Evolutionary conservation across 768 basidiomycete species (phyloP).

Genomic region (Naganishia randhawae): DNA sequence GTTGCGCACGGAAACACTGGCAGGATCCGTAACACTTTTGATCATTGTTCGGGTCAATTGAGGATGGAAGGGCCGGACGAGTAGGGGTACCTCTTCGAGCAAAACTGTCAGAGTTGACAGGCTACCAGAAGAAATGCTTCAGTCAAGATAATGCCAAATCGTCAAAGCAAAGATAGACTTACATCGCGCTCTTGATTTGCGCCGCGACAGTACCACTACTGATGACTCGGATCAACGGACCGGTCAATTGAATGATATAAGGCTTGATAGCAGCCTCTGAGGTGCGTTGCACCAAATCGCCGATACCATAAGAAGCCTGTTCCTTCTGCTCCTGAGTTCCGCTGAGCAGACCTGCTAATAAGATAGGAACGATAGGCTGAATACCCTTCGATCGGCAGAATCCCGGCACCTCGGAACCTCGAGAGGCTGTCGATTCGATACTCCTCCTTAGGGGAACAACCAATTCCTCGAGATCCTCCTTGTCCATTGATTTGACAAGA

Average conservation of each 20-base stretch:
- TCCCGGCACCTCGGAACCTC: slow-evolving; percentile 73
- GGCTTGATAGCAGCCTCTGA: slow-evolving; percentile 83
- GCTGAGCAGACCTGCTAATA: slow-evolving; percentile 86
- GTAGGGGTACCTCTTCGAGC: slow-evolving; percentile 75
- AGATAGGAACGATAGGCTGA: slow-evolving; percentile 74
- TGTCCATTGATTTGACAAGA: slow-evolving; percentile 83
- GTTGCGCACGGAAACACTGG: slow-evolving; percentile 71
- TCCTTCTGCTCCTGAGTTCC: slow-evolving; percentile 87
- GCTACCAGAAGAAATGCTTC: slow-evolving; percentile 30
- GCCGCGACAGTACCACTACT: slow-evolving; percentile 74
- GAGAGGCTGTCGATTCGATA: slow-evolving; percentile 77
- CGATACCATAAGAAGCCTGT: slow-evolving; percentile 90
- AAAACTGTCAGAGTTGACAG: slow-evolving; percentile 78
- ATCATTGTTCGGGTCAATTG: slow-evolving; percentile 94
- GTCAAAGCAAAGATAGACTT: slow-evolving; percentile 30
- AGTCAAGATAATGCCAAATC: not conserved
- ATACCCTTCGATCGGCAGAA: slow-evolving; percentile 76
- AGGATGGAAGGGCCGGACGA: slow-evolving; percentile 97
- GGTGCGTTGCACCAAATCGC: slow-evolving; percentile 88
- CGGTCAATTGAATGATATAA: slow-evolving; percentile 90
- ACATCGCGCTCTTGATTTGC: slow-evolving; percentile 84
- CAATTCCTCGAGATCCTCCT: slow-evolving; percentile 85
- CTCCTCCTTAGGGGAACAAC: slow-evolving; percentile 83
- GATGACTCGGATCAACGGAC: slow-evolving; percentile 90
- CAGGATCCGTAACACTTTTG: slow-evolving; percentile 78